These are phyloP conservation scores for Saccharomycopsis sp. DNA, from an alignment of 805 yeast genomes.

Conservation along the genomic window DNA sequence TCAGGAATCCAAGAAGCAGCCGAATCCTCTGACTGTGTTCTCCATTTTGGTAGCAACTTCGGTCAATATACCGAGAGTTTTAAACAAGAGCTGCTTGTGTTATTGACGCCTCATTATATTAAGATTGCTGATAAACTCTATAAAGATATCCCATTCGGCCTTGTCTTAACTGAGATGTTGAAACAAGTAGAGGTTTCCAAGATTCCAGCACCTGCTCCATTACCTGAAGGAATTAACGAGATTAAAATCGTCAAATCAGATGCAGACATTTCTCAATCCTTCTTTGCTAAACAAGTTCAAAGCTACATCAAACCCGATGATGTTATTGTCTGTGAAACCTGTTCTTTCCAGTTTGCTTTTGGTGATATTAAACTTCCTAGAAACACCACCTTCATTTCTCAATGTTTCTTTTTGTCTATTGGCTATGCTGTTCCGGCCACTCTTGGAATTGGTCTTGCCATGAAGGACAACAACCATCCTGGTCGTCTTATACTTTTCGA, in stretches of 20 bases:
- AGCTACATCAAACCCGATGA: conserved; percentile 53
- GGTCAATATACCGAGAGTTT: conserved; percentile 55
- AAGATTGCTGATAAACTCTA: conserved; percentile 37
- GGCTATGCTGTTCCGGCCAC: conserved; percentile 87
- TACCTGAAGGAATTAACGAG: conserved; percentile 22
- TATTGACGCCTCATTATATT: conserved; percentile 48
- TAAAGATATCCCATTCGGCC: conserved; percentile 41
- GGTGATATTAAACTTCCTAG: conserved; percentile 60
- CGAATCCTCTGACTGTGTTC: conserved; percentile 55
- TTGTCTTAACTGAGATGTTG: conserved; percentile 42
- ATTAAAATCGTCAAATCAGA: conserved; percentile 25
- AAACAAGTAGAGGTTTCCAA: conserved; percentile 29
- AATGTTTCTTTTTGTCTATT: conserved; percentile 75
- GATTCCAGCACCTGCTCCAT: conserved; percentile 18
- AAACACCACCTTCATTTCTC: conserved; percentile 48
- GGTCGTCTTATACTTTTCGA: conserved; percentile 66
- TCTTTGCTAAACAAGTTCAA: conserved; percentile 36
- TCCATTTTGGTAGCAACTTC: conserved; percentile 69
- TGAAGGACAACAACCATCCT: conserved; percentile 40
- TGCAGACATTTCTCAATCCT: conserved; percentile 43
- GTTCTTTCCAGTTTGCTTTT: conserved; percentile 73
- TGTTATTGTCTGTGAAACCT: conserved; percentile 72
- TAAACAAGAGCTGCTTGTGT: conserved; percentile 36
- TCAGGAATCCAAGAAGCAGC: conserved; percentile 42
- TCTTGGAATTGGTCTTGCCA: conserved; percentile 74